phyloP scores from a whole-genome alignment of 2,329 filamentous ascomycete genomes.

The Alternaria hordeiaustralica region DNA sequence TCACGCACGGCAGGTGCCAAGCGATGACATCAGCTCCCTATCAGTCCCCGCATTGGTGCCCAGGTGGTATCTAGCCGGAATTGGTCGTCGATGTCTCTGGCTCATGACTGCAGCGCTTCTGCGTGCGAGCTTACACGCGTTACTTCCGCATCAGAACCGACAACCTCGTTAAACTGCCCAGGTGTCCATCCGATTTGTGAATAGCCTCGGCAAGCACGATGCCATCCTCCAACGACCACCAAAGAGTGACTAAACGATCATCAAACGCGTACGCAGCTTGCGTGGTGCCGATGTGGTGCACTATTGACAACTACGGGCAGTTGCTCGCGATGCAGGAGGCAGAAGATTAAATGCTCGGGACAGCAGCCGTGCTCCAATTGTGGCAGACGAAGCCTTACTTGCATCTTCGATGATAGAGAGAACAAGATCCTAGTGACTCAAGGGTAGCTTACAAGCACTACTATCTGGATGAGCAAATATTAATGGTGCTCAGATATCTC shows the following conservation, averaged over 20 bases:
- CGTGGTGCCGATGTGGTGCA: background rate
- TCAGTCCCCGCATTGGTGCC: background rate
- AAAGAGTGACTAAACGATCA: conserved; percentile 33
- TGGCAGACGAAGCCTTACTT: conserved; percentile 32
- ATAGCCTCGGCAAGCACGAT: conserved; percentile 10
- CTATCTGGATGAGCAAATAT: background rate
- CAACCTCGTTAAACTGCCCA: too few species aligned
- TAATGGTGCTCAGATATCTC: conserved; percentile 27
- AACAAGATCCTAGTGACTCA: conserved; percentile 40
- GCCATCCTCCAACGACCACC: conserved; percentile 30
- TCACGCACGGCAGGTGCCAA: background rate
- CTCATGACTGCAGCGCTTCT: background rate
- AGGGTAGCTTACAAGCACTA: conserved; percentile 19
- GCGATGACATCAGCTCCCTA: background rate
- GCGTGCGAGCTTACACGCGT: background rate
- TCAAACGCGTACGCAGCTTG: conserved; percentile 24
- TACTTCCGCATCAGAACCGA: background rate
- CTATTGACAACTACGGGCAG: conserved; percentile 13
- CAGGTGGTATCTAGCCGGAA: background rate
- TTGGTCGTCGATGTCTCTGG: background rate
- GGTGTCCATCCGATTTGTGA: background rate
- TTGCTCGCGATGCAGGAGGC: conserved; percentile 38
- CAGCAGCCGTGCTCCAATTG: conserved; percentile 40
- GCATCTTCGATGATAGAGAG: conserved; percentile 41
- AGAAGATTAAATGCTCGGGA: conserved; percentile 44